A percentile compares a stretch with the other conserved stretches of the same genome.
Conservation (phyloP, 306 rosid genomes). For the Sophora flavescens region DNA sequence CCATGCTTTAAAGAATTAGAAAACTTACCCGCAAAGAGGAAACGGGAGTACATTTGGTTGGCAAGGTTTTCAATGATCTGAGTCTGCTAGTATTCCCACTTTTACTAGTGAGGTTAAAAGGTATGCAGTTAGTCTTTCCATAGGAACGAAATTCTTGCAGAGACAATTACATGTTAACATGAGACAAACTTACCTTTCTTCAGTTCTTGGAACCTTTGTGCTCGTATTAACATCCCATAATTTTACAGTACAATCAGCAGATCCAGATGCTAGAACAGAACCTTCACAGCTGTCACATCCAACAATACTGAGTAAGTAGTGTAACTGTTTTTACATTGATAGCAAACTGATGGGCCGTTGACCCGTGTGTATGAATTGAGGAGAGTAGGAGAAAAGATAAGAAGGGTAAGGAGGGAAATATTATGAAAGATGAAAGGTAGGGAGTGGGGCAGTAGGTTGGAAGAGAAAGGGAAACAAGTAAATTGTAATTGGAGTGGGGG, state of each 20-base stretch:
- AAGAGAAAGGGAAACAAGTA: too few species aligned
- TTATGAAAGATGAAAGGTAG: too few species aligned
- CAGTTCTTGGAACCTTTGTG: slow-evolving; percentile 72
- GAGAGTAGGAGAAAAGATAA: too few species aligned
- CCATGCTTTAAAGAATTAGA: slow-evolving; percentile 2
- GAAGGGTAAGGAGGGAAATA: too few species aligned
- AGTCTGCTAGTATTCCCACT: slow-evolving; percentile 77
- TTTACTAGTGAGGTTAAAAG: slow-evolving; percentile 49
- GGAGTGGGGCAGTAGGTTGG: too few species aligned
- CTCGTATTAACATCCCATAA: slow-evolving; percentile 91
- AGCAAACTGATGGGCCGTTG: not conserved
- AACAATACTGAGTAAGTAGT: slow-evolving; percentile 35
- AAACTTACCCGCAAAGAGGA: slow-evolving; percentile 71
- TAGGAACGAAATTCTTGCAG: slow-evolving; percentile 1
- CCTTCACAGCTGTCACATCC: slow-evolving; percentile 81
- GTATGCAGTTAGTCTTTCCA: slow-evolving; percentile 22
- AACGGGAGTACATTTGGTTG: slow-evolving; percentile 87
- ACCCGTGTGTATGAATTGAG: too few species aligned
- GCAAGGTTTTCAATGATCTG: slow-evolving; percentile 81
- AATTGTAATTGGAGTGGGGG: too few species aligned
- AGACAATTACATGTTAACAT: slow-evolving; percentile 14
- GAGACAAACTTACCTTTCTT: slow-evolving; percentile 75
- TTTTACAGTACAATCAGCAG: slow-evolving; percentile 96
- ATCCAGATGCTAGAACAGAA: slow-evolving; percentile 93
- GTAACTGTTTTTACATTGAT: not conserved